phyloP scores from a whole-genome alignment of 371 early-diverging fungal species.

The Lichtheimia corymbifera region DNA sequence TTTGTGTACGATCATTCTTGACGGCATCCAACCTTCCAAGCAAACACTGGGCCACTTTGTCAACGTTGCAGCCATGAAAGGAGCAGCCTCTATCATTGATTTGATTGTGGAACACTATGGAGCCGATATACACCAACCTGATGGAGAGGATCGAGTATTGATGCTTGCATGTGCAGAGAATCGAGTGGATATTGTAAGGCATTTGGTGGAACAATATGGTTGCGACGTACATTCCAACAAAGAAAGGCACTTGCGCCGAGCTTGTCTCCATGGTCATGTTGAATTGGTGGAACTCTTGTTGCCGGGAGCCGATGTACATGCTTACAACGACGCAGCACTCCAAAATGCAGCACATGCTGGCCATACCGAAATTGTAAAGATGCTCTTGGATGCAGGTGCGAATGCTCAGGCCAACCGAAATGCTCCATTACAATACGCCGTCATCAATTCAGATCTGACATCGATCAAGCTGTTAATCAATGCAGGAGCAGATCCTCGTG shows the following conservation, averaged over 20 bases:
- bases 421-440: slow-evolving; percentile 24
- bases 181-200: slow-evolving; percentile 26
- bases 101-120: slow-evolving; percentile 21
- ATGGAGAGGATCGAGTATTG: slow-evolving; percentile 19
- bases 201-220: slow-evolving; percentile 18
- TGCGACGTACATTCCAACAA: slow-evolving; percentile 25
- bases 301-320: slow-evolving; percentile 54
- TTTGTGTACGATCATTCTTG: slow-evolving; percentile 21
- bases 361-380: slow-evolving; percentile 17
- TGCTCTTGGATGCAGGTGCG: slow-evolving; percentile 32
- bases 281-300: slow-evolving; percentile 60
- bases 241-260: slow-evolving; percentile 31
- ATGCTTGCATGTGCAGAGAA: slow-evolving; percentile 32
- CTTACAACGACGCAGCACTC: slow-evolving; percentile 35
- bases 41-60: slow-evolving; percentile 18
- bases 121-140: slow-evolving; percentile 20
- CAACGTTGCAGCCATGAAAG: slow-evolving; percentile 32
- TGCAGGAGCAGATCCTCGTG: slow-evolving; percentile 28
- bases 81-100: slow-evolving; percentile 28
- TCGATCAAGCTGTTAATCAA: slow-evolving; percentile 19
- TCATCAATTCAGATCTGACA: slow-evolving; percentile 12
- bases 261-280: slow-evolving; percentile 59
- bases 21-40: slow-evolving; percentile 11
- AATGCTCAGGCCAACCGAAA: slow-evolving; percentile 28
- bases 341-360: slow-evolving; percentile 36